Base-by-base conservation (phyloP, 768 basidiomycete genomes). In the Kwoniella dejecticola region DNA sequence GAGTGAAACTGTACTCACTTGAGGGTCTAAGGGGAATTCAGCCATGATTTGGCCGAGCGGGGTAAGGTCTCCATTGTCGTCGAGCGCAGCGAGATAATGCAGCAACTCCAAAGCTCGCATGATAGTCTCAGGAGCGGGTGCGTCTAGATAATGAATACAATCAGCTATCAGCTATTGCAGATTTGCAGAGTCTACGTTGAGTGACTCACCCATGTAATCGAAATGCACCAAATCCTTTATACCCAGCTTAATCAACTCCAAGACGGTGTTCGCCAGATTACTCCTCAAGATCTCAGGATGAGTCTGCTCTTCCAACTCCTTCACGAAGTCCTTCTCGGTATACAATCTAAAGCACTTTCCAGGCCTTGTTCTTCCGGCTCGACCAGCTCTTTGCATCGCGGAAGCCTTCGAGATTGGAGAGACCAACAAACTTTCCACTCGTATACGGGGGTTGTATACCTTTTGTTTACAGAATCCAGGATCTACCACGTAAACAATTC, bases 401-500 rank as follows among this genome's bases (percentile, higher is more conserved):
- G 89, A 91, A 1, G 93, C 96, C 78, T 98, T 98, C 27, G 91
- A 95, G 69, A 98, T 99, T 0, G 93, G 94, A 52, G 89, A 88
- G 44, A 98, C 94, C 17, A 97, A 81, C 55, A 99, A 81, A 63
- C 88, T 89, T 81, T 99, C 95, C 19, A 98, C 95, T 47, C 95
- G 87, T 62, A 97, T 96, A 29, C 95, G 85, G 0, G 95, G 96
- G 77, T 97, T 98, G 82, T 98, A 99, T 49, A 98, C 89, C 76
- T 95, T 97, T 80, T 97, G 95, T 80, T 99, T 95, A 31, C 89
- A 93, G 81, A 98, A 96, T 0, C 93, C 94, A 0, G 94, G 91
- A 74, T 97, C 95, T 46, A 97, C 93, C 59, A 97, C 95, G 71
- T 98, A 99, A n/a, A 99, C 94, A 71, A 99, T 97, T 21, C 95